A percentile compares a stretch with the other conserved stretches of the same genome.
These are phyloP conservation scores for Halocafeteria seosinensis DNA, from an alignment of 108 stramenopile species.

Conservation along the genomic window DNA sequence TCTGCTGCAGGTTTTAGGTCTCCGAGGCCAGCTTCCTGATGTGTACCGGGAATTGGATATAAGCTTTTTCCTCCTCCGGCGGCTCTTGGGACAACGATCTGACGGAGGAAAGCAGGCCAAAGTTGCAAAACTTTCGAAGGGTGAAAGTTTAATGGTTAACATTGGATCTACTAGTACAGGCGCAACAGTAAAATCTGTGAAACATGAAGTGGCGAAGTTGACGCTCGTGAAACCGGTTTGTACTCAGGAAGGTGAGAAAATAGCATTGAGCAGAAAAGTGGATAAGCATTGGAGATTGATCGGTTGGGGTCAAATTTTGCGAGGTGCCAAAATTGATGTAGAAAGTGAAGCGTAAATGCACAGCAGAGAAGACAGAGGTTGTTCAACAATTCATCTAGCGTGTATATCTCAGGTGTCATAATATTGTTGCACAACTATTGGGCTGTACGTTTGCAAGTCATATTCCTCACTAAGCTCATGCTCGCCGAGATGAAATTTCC, in stretches of 20 bases:
- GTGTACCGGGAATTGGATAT: constrained; percentile 96
- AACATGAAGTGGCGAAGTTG: constrained; percentile 86
- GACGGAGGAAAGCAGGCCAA: constrained; percentile 97
- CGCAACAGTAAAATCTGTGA: constrained; percentile 78
- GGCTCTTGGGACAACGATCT: constrained; percentile 87
- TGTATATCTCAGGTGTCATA: too few species aligned
- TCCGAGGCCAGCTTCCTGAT: constrained; percentile 79
- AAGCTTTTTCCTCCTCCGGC: constrained; percentile 78
- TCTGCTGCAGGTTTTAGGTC: constrained; percentile 53
- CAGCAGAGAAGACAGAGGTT: too few species aligned
- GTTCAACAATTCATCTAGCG: too few species aligned
- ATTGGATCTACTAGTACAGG: constrained; percentile 96
- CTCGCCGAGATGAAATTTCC: too few species aligned
- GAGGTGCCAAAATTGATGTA: too few species aligned
- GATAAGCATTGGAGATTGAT: constrained; percentile 98
- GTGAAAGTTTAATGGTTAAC: constrained; percentile 98
- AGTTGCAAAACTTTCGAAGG: constrained; percentile 81
- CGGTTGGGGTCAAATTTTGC: constrained; percentile 47
- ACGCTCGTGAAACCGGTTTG: constrained; percentile 94
- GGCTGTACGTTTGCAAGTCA: too few species aligned
- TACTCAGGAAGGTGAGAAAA: constrained; percentile 96
- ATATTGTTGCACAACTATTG: too few species aligned
- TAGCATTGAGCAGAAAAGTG: constrained; percentile 90
- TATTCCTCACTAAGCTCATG: too few species aligned
- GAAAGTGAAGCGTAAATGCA: too few species aligned